Base-by-base conservation (phyloP, 176 grass and related monocot genomes). In the Pharus latifolius region DNA sequence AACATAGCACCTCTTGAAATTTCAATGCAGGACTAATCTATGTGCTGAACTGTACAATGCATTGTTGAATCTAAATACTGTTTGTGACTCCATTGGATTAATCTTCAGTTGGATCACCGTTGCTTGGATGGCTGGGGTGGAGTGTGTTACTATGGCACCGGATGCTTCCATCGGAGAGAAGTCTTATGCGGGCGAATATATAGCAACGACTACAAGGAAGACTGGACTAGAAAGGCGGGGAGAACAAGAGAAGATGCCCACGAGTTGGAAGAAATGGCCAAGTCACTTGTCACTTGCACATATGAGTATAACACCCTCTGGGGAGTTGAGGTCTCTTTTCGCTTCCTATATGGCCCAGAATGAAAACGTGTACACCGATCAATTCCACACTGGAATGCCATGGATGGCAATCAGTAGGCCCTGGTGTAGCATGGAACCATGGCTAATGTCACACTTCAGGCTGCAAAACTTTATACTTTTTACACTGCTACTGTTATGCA, bases 71-170 rank as follows among this genome's bases (percentile, higher is more conserved):
- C 34, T 69, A 70, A n/a, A 70, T 28, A 0, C 8, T 5, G n/a
- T 10, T 40, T 79, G 70, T 69, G 13, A 41, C 80, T 75, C 37
- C 2, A 76, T 20, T 26, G 13, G 54, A 55, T 56, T 75, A 35
- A 56, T 80, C n/a, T 58, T 60, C 63, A 94, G 91, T 70, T 89
- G 72, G 91, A 94, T 33, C 53, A 86, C 8, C 73, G 49, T 77
- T 89, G 91, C 35, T 64, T 83, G 60, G 87, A 96, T 71, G 78
- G 81, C 72, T 88, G 73, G 79, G 87, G 84, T 67, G 91, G 91
- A 23, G 69, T 83, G 73, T 74, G 80, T 68, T 91, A 88, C 70
- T 72, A 85, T 18, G 91, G 91, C 43, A 81, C 84, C 28, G 84
- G 87, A 44, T 91, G 91, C 63, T 96, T 88, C 76, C 87, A 88